Evolutionary conservation across 306 rosid species (phyloP).

Genomic region (Betula pendula): DNA sequence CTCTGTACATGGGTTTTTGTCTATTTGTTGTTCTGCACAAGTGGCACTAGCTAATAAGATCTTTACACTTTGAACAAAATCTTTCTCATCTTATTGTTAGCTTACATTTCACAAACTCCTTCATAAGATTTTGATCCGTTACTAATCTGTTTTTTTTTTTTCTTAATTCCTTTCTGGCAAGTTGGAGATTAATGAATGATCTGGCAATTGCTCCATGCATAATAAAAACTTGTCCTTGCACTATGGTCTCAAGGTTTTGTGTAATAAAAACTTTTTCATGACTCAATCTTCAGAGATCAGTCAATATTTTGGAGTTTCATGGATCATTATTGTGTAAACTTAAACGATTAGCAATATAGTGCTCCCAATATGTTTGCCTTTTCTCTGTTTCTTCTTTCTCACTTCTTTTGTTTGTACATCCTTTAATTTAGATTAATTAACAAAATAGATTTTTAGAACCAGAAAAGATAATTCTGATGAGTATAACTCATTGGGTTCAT

Average conservation of each 20-base stretch:
- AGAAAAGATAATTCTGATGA: conserved; percentile 25
- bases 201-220: conserved; percentile 23
- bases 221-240: conserved; percentile 26
- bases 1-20: conserved; percentile 28
- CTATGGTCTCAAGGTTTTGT: conserved; percentile 12
- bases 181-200: conserved; percentile 5
- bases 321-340: conserved; percentile 12
- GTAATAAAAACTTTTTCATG: not conserved
- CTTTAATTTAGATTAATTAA: conserved; percentile 18
- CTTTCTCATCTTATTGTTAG: not conserved
- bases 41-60: conserved; percentile 10
- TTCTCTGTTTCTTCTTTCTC: not conserved
- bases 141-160: not conserved
- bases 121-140: not conserved
- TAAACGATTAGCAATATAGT: conserved; percentile 21
- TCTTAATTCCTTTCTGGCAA: not conserved
- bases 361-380: conserved; percentile 1
- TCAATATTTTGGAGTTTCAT: conserved; percentile 29
- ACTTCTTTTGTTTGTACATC: not conserved
- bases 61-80: conserved; percentile 4
- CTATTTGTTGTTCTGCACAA: conserved; percentile 31
- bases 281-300: conserved; percentile 26
- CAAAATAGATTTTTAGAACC: conserved; percentile 26
- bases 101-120: not conserved
- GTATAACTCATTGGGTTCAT: conserved; percentile 38